phyloP scores from a whole-genome alignment of 108 stramenopile species.

The Epithemia pelagica region DNA sequence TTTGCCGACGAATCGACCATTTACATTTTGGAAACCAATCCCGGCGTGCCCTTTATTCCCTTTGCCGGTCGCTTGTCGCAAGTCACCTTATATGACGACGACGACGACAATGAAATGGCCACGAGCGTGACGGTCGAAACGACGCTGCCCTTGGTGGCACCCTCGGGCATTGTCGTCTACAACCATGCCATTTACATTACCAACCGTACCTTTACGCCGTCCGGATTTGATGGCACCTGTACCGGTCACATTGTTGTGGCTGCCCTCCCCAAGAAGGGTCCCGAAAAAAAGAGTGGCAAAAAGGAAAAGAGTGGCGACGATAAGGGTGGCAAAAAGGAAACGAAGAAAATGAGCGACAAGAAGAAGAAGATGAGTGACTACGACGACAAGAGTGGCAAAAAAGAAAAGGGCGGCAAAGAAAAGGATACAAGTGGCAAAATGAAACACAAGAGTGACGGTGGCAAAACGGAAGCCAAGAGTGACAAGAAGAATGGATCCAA shows the following conservation, averaged over 20 bases:
- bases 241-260: background rate
- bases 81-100: background rate
- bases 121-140: background rate
- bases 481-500: too few species aligned
- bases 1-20: background rate
- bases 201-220: background rate
- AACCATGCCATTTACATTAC: background rate
- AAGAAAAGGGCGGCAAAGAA: too few species aligned
- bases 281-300: too few species aligned
- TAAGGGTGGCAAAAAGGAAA: too few species aligned
- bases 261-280: background rate
- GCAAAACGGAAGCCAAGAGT: too few species aligned
- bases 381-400: too few species aligned
- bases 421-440: too few species aligned
- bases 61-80: background rate
- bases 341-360: too few species aligned
- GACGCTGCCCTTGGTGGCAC: background rate
- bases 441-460: too few species aligned
- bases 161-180: background rate
- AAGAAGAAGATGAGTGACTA: too few species aligned
- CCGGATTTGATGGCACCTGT: background rate
- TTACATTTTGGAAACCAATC: background rate
- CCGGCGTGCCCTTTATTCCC: background rate
- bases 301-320: too few species aligned
- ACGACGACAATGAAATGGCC: background rate